Base-by-base conservation (phyloP, 225 moss, liverwort and hornwort species). In the Thuidium tamariscinum region DNA sequence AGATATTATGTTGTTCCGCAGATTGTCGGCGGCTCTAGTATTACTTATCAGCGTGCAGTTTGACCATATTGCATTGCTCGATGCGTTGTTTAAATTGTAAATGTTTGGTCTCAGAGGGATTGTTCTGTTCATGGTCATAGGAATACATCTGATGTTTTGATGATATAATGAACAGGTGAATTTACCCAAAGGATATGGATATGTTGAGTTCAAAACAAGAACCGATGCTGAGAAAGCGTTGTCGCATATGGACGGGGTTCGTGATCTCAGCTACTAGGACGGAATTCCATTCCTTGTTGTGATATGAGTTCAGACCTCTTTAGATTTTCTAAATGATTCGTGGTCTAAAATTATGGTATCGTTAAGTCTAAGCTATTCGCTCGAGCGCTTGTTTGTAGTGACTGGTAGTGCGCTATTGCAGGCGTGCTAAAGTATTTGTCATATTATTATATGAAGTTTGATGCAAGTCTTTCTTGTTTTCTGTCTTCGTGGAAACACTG, bases 121-220 rank as follows among this genome's bases (percentile, higher is more conserved):
- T 79, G 62, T 41, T 48, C 7, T 36, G 10, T 49, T 23, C 27
- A 65, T 46, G 25, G 60, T 9, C n/a, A 44, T 71, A 26, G 71
- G 23, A 52, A 39, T 44, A 52, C 16, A 29, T 83, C n/a, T 84
- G 30, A 82, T 46, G 1, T 48, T 14, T n/a, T 81, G 49, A 57
- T 88, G 52, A 64, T 64, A 55, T 70, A 36, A 55, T 55, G 49
- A 70, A 81, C 82, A 96, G 96, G 96, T 96, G 74, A 96, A 96
- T 85, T 81, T 96, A 71, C 96, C 99, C 13, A 99, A 97, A 89
- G 99, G 99, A 34, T 99, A 94, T 83, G 99, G 99, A 36, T 99
- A 99, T 84, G 97, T 99, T 32, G 99, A 96, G 81, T 99, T 99
- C 88, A 99, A 95, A 88, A 88, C 95, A 60, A 99, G 99, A 88